phyloP scores from a whole-genome alignment of 805 yeast species.

The Saturnispora gosingensis region DNA sequence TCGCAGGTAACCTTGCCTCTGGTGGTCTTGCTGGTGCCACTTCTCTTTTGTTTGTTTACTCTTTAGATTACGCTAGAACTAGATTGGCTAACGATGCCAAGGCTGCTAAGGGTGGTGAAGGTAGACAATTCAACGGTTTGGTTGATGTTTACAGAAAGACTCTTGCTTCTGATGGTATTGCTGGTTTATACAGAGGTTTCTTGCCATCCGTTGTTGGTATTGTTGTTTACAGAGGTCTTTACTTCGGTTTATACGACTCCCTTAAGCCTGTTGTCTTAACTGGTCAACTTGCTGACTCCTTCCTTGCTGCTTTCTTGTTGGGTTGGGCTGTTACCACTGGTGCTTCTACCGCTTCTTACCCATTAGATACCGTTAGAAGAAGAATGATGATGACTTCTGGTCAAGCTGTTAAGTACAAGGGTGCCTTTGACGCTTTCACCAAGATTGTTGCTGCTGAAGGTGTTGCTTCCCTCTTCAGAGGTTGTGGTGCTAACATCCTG shows the following conservation, averaged over 20 bases:
- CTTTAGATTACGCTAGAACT: constrained; percentile 97
- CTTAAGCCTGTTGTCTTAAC: constrained; percentile 89
- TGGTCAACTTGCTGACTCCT: constrained; percentile 90
- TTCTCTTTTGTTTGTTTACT: constrained; percentile 86
- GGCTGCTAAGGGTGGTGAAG: constrained; percentile 63
- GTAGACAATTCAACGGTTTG: constrained; percentile 97
- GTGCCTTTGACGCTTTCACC: constrained; percentile 89
- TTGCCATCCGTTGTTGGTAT: constrained; percentile 97
- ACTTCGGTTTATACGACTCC: constrained; percentile 97
- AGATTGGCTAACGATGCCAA: constrained; percentile 98
- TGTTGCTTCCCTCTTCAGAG: constrained; percentile 88
- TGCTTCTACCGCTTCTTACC: constrained; percentile 98
- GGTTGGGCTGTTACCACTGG: constrained; percentile 98
- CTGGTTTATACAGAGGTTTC: constrained; percentile 99
- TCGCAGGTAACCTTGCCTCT: constrained; percentile 96
- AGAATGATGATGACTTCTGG: constrained; percentile 99
- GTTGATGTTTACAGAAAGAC: constrained; percentile 95
- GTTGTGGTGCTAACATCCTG: constrained; percentile 99
- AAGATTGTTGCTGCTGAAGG: constrained; percentile 96
- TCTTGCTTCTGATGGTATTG: constrained; percentile 89
- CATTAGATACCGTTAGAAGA: constrained; percentile 98
- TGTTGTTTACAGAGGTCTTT: constrained; percentile 97
- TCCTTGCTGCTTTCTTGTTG: constrained; percentile 90
- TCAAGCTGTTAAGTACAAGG: constrained; percentile 93
- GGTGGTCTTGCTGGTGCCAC: constrained; percentile 99